A percentile compares a stretch with the other conserved stretches of the same genome.
These are phyloP conservation scores for Amphicarpaea edgeworthii DNA, from an alignment of 306 rosid species.

Conservation along the genomic window DNA sequence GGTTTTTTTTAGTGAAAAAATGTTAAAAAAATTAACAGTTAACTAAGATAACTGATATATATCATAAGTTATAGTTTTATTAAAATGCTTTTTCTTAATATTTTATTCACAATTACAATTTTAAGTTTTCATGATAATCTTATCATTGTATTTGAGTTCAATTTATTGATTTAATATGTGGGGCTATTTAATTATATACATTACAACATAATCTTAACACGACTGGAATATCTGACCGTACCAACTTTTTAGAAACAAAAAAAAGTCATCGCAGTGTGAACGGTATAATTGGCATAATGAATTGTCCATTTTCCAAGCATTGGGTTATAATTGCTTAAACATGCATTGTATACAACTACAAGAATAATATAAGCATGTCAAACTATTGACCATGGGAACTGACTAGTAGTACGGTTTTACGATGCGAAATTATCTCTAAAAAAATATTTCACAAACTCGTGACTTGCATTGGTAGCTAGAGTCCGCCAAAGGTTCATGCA, in stretches of 20 bases:
- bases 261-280: neutral
- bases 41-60: neutral
- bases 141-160: neutral
- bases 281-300: neutral
- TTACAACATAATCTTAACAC: neutral
- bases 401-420: constrained; percentile 30
- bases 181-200: neutral
- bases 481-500: neutral
- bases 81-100: neutral
- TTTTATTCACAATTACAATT: neutral
- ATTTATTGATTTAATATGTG: neutral
- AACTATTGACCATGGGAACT: neutral
- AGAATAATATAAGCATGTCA: constrained; percentile 7
- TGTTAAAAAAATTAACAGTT: no score
- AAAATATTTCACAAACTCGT: neutral
- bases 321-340: neutral
- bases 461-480: neutral
- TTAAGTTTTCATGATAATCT: neutral
- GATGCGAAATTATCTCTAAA: neutral
- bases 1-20: neutral
- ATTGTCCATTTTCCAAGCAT: neutral
- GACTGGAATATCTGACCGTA: constrained; percentile 1
- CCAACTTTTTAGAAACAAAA: neutral
- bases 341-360: neutral
- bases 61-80: neutral